phyloP scores from a whole-genome alignment of 805 yeast species.

The Debaryomyces castellii region DNA sequence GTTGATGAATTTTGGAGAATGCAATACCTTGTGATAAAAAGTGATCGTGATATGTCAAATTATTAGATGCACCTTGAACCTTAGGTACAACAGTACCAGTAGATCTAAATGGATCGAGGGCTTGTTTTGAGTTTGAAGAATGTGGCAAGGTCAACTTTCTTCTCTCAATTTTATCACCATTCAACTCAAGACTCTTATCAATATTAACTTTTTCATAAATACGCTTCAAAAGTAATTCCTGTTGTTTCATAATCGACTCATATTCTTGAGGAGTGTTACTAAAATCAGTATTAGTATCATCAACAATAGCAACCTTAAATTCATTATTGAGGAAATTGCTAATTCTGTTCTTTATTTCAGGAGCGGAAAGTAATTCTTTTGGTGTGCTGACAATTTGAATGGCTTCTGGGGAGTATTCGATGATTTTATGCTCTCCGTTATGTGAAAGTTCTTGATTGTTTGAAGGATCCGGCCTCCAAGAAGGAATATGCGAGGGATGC shows the following conservation, averaged over 20 bases:
- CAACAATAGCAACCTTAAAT: constrained; percentile 36
- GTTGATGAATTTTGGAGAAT: constrained; percentile 68
- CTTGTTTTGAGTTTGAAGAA: constrained; percentile 36
- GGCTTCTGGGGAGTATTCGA: constrained; percentile 29
- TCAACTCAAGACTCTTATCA: constrained; percentile 39
- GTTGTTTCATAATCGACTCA: constrained; percentile 53
- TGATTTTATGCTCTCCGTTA: constrained; percentile 14
- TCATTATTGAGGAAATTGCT: constrained; percentile 24
- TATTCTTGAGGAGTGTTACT: constrained; percentile 53
- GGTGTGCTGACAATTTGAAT: constrained; percentile 20
- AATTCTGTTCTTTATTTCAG: constrained; percentile 26
- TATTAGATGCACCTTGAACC: constrained; percentile 41
- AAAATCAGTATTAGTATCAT: constrained; percentile 34
- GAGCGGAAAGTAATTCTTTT: constrained; percentile 17
- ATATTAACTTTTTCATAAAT: constrained; percentile 34
- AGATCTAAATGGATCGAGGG: constrained; percentile 46
- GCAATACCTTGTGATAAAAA: constrained; percentile 72
- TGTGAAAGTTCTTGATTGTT: constrained; percentile 4
- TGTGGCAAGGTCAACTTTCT: constrained; percentile 48
- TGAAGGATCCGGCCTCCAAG: constrained; percentile 33
- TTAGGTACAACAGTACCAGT: constrained; percentile 41
- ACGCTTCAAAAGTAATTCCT: constrained; percentile 49
- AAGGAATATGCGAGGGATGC: constrained; percentile 45
- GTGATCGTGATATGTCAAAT: constrained; percentile 66
- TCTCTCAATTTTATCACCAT: constrained; percentile 48